Evolutionary conservation across 2,329 filamentous ascomycete species (phyloP), one percentile per base, ranked within the genome.

Genomic region (Hymenoscyphus fraxineus): DNA sequence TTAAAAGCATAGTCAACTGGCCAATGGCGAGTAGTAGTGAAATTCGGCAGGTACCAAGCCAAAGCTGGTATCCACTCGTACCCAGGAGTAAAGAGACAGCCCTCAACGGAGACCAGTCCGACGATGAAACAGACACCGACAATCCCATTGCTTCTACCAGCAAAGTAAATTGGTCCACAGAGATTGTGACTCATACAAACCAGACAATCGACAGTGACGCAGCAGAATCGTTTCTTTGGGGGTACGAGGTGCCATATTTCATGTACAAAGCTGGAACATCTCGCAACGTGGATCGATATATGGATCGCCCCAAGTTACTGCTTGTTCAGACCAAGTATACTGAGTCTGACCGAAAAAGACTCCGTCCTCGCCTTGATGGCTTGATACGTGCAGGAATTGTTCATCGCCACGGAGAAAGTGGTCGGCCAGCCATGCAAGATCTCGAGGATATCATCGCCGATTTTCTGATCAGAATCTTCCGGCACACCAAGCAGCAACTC

Each of bases 61-160:
- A 71, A 31, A 67, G 58, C 39, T 70, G 69, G 70, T 71, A 71
- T 51, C 65, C 66, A 5, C 27, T 60, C 5, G 51, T 60, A 1
- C 56, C 66, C 57, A 59, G 57, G 39, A 16, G 2, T 32, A n/a
- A n/a, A n/a, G n/a, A n/a, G n/a, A 35, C 16, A 35, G 16, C 12
- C 6, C 15, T 1, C 19, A 9, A 32, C 57, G 4, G 5, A 3
- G 16, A 27, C 32, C 47, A 22, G 6, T 22, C 55, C n/a, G 13
- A 27, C 12, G 13, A 13, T 7, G 40, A 39, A 38, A 35, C 4
- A 4, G 32, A 35, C 32, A 35, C 32, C 7, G 7, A 7, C 32
- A 35, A 7, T 35, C 3, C 3, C 32, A 35, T 4, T 35, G 40
- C 19, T 39, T 41, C 56, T 47, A 58, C 31, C 12, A 38, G 16